Percentiles rank a stretch among this genome's conserved stretches.
Evolutionary conservation across 352 stramenopile genomes (phyloP).

Genomic region (Globisporangium nunn): DNA sequence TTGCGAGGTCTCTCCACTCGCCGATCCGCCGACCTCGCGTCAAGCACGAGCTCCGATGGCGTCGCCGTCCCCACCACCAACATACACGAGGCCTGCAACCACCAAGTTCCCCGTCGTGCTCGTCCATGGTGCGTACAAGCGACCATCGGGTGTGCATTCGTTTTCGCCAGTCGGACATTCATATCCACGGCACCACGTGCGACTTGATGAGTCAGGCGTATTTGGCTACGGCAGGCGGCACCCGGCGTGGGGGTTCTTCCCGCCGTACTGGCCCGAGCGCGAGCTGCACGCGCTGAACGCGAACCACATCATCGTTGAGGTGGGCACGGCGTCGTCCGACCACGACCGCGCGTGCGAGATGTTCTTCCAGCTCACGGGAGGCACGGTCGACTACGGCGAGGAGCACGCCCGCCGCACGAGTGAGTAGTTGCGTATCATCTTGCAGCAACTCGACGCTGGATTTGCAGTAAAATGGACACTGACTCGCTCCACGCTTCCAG

Average conservation of each 20-base stretch:
- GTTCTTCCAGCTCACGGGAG: slow-evolving; percentile 60
- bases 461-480: too few relatives aligned
- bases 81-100: slow-evolving; percentile 5
- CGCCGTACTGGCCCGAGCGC: slow-evolving; percentile 52
- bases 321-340: slow-evolving; percentile 53
- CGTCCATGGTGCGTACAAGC: slow-evolving; percentile 33
- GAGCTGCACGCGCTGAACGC: slow-evolving; percentile 36
- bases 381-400: slow-evolving; percentile 55
- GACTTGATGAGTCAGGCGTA: slow-evolving; percentile 17
- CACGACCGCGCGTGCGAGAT: slow-evolving; percentile 61
- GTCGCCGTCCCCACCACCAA: background rate
- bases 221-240: slow-evolving; percentile 47
- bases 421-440: too few relatives aligned
- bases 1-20: too few relatives aligned
- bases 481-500: too few relatives aligned
- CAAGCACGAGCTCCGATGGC: background rate
- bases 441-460: too few relatives aligned
- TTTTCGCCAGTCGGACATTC: background rate
- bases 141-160: background rate
- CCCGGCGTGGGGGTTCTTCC: slow-evolving; percentile 35
- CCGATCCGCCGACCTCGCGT: too few relatives aligned
- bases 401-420: slow-evolving; percentile 24
- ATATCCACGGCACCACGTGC: too few relatives aligned
- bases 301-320: slow-evolving; percentile 55
- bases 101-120: slow-evolving; percentile 42